phyloP scores from a whole-genome alignment of 176 grass and related monocot species.

The Bromus sterilis region DNA sequence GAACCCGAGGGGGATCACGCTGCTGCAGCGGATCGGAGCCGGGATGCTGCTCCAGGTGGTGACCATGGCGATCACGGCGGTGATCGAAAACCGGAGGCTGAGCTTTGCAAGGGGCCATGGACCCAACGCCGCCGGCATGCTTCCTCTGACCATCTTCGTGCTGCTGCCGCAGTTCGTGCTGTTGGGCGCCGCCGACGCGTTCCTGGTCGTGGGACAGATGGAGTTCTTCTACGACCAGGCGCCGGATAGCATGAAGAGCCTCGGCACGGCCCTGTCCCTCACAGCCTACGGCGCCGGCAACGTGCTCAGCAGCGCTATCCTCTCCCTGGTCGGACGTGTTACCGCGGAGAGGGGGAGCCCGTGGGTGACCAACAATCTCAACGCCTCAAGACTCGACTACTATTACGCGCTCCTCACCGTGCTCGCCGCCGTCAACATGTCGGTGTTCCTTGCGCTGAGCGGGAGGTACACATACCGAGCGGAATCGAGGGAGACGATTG shows the following conservation, averaged over 20 bases:
- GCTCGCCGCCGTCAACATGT: slow-evolving; percentile 38
- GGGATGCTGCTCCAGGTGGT: slow-evolving; percentile 58
- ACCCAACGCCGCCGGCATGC: background rate
- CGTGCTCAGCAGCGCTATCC: slow-evolving; percentile 64
- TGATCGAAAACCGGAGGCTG: slow-evolving; percentile 41
- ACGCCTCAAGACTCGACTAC: slow-evolving; percentile 62
- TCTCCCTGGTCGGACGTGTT: slow-evolving; percentile 31
- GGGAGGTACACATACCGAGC: slow-evolving; percentile 35
- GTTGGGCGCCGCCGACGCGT: slow-evolving; percentile 63
- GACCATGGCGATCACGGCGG: slow-evolving; percentile 41
- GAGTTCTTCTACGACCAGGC: slow-evolving; percentile 98
- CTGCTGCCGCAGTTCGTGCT: slow-evolving; percentile 84
- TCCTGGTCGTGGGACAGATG: slow-evolving; percentile 41
- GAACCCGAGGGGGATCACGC: slow-evolving; percentile 80
- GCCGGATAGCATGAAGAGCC: slow-evolving; percentile 86
- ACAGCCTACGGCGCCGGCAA: slow-evolving; percentile 61
- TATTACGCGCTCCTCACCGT: slow-evolving; percentile 63
- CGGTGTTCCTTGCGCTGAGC: slow-evolving; percentile 39
- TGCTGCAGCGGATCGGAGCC: slow-evolving; percentile 58
- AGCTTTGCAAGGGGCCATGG: slow-evolving; percentile 29
- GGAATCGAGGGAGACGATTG: slow-evolving; percentile 22
- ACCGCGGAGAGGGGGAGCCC: slow-evolving; percentile 26
- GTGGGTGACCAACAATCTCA: slow-evolving; percentile 71
- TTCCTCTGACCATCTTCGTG: slow-evolving; percentile 58
- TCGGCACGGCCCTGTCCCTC: slow-evolving; percentile 56